Percentiles rank a stretch among this genome's conserved stretches.
Evolutionary conservation across 129 eudicot species (phyloP).

Genomic region (Lonicera japonica): DNA sequence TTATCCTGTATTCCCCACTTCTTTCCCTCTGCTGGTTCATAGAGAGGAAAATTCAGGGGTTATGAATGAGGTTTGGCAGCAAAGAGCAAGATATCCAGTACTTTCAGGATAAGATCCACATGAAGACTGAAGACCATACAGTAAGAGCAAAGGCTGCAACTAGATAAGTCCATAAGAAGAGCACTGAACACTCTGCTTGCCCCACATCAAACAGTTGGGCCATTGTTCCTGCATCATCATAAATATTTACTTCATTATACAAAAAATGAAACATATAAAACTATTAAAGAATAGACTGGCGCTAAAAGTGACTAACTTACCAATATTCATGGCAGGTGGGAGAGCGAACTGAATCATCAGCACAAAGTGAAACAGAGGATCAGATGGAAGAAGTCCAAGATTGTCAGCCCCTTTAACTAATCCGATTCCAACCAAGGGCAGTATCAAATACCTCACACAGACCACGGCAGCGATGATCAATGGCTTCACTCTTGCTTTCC

Average conservation of each 20-base stretch:
- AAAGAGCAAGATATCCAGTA: not conserved
- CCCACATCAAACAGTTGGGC: conserved; percentile 74
- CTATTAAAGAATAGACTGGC: not conserved
- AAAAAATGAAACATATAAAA: too few relatives aligned
- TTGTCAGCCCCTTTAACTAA: conserved; percentile 56
- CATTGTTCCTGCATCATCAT: conserved; percentile 47
- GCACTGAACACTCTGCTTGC: conserved; percentile 80
- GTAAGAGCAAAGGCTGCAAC: conserved; percentile 69
- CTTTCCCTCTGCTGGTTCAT: too few relatives aligned
- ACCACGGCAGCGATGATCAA: conserved; percentile 36
- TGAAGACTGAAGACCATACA: conserved; percentile 68
- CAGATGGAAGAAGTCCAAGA: conserved; percentile 66
- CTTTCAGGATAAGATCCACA: conserved; percentile 64
- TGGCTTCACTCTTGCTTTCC: conserved; percentile 35
- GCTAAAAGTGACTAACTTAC: conserved; percentile 26
- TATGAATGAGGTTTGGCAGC: not conserved
- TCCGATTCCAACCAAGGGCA: conserved; percentile 57
- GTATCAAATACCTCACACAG: conserved; percentile 48
- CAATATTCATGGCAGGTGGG: conserved; percentile 88
- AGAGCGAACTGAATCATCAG: conserved; percentile 70
- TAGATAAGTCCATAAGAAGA: conserved; percentile 80
- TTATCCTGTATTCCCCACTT: too few relatives aligned
- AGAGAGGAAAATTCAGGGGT: too few relatives aligned
- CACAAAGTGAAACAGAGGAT: conserved; percentile 70
- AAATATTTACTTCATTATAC: not conserved